Evolutionary conservation across 78 protist species (phyloP).

Genomic region (Dictyostelium intermedium): DNA sequence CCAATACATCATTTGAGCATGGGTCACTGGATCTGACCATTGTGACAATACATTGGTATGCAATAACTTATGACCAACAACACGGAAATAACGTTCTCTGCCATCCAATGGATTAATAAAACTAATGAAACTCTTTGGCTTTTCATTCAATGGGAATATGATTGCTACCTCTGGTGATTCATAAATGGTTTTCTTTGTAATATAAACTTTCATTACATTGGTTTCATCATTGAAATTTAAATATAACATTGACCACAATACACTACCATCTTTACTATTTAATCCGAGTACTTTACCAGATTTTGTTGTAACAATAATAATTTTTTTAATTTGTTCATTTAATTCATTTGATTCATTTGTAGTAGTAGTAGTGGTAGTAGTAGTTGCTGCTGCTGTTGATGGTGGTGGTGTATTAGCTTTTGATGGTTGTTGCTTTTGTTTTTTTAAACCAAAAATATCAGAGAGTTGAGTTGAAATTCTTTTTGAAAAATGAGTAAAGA

Average conservation of each 20-base stretch:
- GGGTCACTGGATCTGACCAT: slow-evolving; percentile 2
- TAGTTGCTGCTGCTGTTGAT: neutral
- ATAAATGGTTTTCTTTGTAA: slow-evolving; percentile 8
- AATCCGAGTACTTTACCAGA: slow-evolving; percentile 19
- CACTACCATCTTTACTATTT: neutral
- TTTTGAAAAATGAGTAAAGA: slow-evolving; percentile 17
- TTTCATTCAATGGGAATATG: neutral
- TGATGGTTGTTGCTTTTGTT: neutral
- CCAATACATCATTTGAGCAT: neutral
- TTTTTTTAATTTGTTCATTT: neutral
- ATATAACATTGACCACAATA: neutral
- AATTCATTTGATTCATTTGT: neutral
- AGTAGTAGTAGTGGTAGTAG: neutral
- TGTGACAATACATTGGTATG: neutral
- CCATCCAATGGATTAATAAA: slow-evolving; percentile 2
- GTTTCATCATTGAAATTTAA: neutral
- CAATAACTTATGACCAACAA: neutral
- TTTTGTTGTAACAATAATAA: slow-evolving; percentile 3
- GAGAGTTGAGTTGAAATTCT: slow-evolving; percentile 11
- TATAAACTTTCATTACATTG: neutral
- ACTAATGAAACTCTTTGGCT: neutral
- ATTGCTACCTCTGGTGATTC: slow-evolving; percentile 3
- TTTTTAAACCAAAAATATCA: neutral
- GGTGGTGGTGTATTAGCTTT: no score
- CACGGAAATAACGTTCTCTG: neutral